phyloP scores from a whole-genome alignment of 805 yeast species.

The Barnettozyma vustinii region DNA sequence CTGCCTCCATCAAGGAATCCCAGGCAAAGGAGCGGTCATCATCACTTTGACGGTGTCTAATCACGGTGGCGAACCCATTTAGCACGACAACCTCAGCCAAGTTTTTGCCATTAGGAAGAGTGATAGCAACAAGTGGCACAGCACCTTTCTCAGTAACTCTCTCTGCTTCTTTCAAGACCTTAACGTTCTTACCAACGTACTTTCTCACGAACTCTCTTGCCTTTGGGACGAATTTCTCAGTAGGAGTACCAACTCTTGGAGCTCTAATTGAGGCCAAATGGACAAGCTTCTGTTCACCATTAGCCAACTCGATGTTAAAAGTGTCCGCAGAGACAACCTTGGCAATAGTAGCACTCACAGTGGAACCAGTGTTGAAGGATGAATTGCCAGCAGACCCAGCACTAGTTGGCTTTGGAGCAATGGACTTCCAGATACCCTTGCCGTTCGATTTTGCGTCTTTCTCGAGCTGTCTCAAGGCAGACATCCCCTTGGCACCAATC shows the following conservation, averaged over 20 bases:
- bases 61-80: constrained; percentile 71
- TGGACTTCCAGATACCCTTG: constrained; percentile 51
- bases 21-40: constrained; percentile 66
- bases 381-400: not conserved
- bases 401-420: constrained; percentile 17
- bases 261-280: constrained; percentile 74
- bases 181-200: constrained; percentile 68
- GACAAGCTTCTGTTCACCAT: constrained; percentile 47
- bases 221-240: constrained; percentile 50
- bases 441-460: constrained; percentile 51
- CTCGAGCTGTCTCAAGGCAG: constrained; percentile 57
- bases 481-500: constrained; percentile 63
- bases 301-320: constrained; percentile 43
- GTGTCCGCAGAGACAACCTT: constrained; percentile 69
- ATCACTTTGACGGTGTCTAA: constrained; percentile 71
- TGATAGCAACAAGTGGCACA: constrained; percentile 58
- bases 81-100: constrained; percentile 55
- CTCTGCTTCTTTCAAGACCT: constrained; percentile 54
- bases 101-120: constrained; percentile 47
- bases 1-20: constrained; percentile 72
- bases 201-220: constrained; percentile 76
- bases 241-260: constrained; percentile 56
- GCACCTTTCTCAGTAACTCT: constrained; percentile 44
- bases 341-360: constrained; percentile 49
- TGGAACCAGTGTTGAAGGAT: constrained; percentile 39